Evolutionary conservation across 176 grass and related monocot genomes (phyloP).

Genomic region (Cenchrus americanus): DNA sequence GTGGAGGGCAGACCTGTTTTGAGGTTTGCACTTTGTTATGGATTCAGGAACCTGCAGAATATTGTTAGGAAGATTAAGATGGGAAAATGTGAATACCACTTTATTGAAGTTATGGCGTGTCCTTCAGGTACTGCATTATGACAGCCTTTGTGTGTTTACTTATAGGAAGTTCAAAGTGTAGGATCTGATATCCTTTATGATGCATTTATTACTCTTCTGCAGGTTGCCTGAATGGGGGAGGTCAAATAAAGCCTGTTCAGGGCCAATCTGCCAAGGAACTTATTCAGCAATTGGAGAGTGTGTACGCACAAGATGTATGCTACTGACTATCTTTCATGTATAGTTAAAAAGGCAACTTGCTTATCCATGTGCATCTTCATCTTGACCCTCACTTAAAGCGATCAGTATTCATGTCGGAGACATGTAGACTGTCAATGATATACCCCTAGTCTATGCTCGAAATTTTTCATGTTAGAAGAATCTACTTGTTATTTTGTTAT

Average conservation of each 20-base stretch:
- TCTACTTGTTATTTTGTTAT: not conserved
- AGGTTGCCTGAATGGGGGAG: slow-evolving; percentile 95
- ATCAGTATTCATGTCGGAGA: not conserved
- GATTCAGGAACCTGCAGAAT: slow-evolving; percentile 95
- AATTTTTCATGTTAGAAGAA: not conserved
- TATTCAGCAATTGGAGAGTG: slow-evolving; percentile 73
- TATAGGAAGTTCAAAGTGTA: slow-evolving; percentile 3
- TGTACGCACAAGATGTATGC: slow-evolving; percentile 95
- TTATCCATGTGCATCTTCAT: not conserved
- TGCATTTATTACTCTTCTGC: slow-evolving; percentile 11
- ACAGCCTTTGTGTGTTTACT: not conserved
- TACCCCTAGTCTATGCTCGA: not conserved
- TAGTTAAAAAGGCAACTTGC: slow-evolving; percentile 8
- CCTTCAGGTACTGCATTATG: slow-evolving; percentile 73
- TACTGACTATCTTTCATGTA: slow-evolving; percentile 27
- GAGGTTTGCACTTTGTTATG: slow-evolving; percentile 97
- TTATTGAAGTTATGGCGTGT: slow-evolving; percentile 98
- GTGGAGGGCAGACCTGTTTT: slow-evolving; percentile 82
- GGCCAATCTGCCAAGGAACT: slow-evolving; percentile 82
- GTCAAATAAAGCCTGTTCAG: slow-evolving; percentile 88
- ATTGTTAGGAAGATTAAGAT: slow-evolving; percentile 94
- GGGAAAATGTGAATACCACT: slow-evolving; percentile 95
- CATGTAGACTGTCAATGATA: not conserved
- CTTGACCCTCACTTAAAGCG: not conserved
- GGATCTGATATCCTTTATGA: not conserved